phyloP scores from a whole-genome alignment of 2,329 filamentous ascomycete genomes.

The Trichoderma simmonsii region DNA sequence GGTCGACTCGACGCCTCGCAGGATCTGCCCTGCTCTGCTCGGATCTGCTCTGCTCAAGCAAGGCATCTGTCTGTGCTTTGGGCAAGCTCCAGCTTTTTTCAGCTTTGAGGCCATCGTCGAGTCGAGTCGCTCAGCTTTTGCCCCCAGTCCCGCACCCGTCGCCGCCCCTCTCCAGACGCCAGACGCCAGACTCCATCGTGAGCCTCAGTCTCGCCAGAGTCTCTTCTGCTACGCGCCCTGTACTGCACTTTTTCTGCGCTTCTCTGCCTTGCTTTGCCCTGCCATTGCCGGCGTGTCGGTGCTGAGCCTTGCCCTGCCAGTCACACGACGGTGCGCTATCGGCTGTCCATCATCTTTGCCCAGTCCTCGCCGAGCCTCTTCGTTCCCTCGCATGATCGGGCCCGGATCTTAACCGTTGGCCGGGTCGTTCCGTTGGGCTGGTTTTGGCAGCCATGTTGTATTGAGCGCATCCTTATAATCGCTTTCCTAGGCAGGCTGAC shows the following conservation, averaged over 20 bases:
- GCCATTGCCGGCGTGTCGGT: not conserved
- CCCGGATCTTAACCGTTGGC: constrained; percentile 7
- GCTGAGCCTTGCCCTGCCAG: not conserved
- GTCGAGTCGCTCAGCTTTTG: not conserved
- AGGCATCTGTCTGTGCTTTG: not conserved
- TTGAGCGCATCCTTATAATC: constrained; percentile 7
- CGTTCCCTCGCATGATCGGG: constrained; percentile 7
- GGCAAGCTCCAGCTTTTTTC: constrained; percentile 3
- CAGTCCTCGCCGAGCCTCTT: constrained; percentile 3
- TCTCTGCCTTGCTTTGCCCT: not conserved
- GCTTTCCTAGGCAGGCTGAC: not conserved
- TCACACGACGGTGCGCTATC: constrained; percentile 2
- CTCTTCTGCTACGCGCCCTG: not conserved
- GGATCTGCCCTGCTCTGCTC: not conserved
- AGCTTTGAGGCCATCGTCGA: constrained; percentile 4
- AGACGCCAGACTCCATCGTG: constrained; percentile 7
- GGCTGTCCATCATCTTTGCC: not conserved
- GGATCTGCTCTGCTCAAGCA: not conserved
- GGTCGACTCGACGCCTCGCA: not conserved
- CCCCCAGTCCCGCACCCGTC: constrained; percentile 10
- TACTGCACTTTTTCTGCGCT: not conserved
- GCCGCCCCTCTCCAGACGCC: constrained; percentile 6
- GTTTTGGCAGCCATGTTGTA: constrained; percentile 12
- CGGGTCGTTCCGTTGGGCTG: constrained; percentile 9
- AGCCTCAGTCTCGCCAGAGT: constrained; percentile 6